These are phyloP conservation scores for Fusarium torulosum DNA, from an alignment of 2,329 filamentous ascomycete species.

Conservation along the genomic window DNA sequence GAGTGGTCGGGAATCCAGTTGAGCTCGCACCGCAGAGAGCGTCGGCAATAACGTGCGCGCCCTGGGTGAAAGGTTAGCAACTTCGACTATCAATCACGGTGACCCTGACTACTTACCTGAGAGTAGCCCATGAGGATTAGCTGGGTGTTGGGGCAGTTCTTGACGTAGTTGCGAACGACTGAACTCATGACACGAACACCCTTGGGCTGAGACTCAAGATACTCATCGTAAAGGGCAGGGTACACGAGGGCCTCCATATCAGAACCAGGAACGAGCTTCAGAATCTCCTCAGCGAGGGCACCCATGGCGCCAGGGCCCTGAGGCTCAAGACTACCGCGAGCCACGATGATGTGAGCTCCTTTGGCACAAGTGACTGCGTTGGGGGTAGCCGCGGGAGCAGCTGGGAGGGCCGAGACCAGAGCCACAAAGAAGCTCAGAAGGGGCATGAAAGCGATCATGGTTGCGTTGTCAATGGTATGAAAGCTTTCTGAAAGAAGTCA, in stretches of 20 bases:
- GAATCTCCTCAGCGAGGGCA: constrained; percentile 8
- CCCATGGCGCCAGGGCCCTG: constrained; percentile 41
- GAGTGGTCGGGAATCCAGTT: not conserved
- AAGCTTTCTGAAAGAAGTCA: not conserved
- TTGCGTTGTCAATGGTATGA: not conserved
- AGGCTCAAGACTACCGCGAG: constrained; percentile 38
- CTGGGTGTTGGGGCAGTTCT: constrained; percentile 34
- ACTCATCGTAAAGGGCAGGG: constrained; percentile 36
- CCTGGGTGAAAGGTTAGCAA: constrained; percentile 3
- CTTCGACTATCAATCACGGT: rapidly evolving
- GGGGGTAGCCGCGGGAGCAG: not conserved
- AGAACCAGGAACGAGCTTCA: constrained; percentile 23
- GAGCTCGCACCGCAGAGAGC: constrained; percentile 35
- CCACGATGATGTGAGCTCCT: constrained; percentile 39
- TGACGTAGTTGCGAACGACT: constrained; percentile 19
- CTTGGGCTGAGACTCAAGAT: constrained; percentile 36
- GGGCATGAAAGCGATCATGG: constrained; percentile 26
- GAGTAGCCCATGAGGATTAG: constrained; percentile 42
- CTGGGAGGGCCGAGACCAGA: constrained; percentile 4
- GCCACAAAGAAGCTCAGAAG: constrained; percentile 9
- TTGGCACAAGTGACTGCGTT: constrained; percentile 19
- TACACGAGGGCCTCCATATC: constrained; percentile 41
- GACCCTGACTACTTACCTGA: not conserved
- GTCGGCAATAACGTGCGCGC: constrained; percentile 30
- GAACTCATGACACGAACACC: constrained; percentile 29